Base-by-base conservation (phyloP, 805 yeast genomes). In the Yamadazyma laniorum region DNA sequence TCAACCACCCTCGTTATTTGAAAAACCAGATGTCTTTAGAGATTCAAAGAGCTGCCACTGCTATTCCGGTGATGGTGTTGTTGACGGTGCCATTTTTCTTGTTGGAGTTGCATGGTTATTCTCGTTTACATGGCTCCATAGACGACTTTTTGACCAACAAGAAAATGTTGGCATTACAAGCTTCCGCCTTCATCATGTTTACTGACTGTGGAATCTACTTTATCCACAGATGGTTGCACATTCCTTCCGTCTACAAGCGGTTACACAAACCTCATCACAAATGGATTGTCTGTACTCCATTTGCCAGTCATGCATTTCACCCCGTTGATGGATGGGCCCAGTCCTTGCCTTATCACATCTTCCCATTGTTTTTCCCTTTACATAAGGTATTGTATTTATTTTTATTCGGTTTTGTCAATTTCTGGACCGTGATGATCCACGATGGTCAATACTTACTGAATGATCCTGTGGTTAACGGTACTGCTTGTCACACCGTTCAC, bases 391-490 rank as follows among this genome's bases (percentile, higher is more conserved):
- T 86, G 16, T 93, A 91, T 62, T 73, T 93, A 56, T 51, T 79
- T 13, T 70, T 93, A 48, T 93, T 93, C 70, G 80, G 91, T 0
- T 83, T 89, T 65, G 96, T 93, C 48, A 91, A 93, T 66, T 82
- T 91, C 61, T 93, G 99, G 99, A 87, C 99, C 11, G 95, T 93
- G 29, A 85, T 91, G 93, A 93, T 93, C 58, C 99, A 93, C 65
- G 99, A 93, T 58, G 99, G 99, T 49, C 93, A 90, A 60, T 93
- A 89, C 63, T 63, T 91, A 72, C 85, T 96, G 30, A 85, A 87
- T 62, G 95, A 89, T 61, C 96, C 97, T 5, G 77, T 88, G 42
- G 84, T 93, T 49, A 93, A 93, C 64, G 99, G 99, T 54, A 90
- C 98, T 13, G 99, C 99, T 5, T 91, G 98, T 65, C 99, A 93